Evolutionary conservation across 805 yeast species (phyloP), one percentile per base, ranked within the genome.

Genomic region (Ogataea haglerorum): DNA sequence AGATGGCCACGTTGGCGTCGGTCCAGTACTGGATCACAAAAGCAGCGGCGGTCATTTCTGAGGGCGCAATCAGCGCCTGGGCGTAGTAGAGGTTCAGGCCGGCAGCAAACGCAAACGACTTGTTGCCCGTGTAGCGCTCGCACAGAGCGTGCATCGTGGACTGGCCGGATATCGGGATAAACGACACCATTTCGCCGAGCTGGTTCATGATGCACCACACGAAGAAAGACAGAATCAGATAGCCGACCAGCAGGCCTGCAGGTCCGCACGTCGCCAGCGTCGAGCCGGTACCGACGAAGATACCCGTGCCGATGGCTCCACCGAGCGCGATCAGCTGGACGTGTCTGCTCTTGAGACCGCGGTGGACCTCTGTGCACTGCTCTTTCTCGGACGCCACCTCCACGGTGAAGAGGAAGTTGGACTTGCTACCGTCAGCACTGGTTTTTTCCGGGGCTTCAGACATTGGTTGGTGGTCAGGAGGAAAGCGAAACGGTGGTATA

Each of bases 181-280:
- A 81, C 28, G 85, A 72, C 13, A 82, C 85, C 70, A 82, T 76
- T 59, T 82, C 88, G 42, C 85, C 85, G 38, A 82, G 63, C 34
- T 76, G 68, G 53, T 72, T 72, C 82, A 81, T 80, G 34, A 82
- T 76, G 47, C 77, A 73, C 61, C 74, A 83, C 28, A 84, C 80
- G 40, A 81, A 77, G 31, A 76, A 63, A 9, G 86, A 80, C 56
- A 85, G 72, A 34, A 80, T 63, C 18, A 78, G 47, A 56, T 83
- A 85, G 10, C 88, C 79, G 17, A 78, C 65, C 27, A 85, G 69
- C 26, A 78, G 49, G 21, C 76, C 76, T 1, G 62, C 65, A 2
- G 67, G 67, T 14, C 67, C 67, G 43, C 55, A 48, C 13, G 54
- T 43, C 6, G 57, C 40, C 46, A 68, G 30, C 2, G 41, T 67